Percentiles rank a stretch among this genome's conserved stretches.
Conservation (phyloP, 1,139 yeast genomes). For the Suhomyces maxii region DNA sequence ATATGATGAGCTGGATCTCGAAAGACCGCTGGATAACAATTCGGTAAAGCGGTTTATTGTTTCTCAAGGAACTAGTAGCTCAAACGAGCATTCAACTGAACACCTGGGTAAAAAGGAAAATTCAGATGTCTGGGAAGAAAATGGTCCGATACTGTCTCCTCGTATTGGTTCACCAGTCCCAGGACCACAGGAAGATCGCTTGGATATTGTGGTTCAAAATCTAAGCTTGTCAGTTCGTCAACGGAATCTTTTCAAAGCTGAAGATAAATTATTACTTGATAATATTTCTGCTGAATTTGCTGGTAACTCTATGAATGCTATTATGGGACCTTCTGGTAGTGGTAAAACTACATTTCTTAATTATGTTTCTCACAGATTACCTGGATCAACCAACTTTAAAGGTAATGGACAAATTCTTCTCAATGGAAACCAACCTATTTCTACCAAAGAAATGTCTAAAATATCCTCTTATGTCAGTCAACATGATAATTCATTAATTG, state of each 20-base stretch:
- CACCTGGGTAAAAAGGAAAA: too few species aligned
- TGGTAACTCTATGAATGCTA: constrained; percentile 69
- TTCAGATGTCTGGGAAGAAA: not conserved
- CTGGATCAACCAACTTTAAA: constrained; percentile 38
- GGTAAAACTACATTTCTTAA: constrained; percentile 80
- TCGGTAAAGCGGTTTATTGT: too few species aligned
- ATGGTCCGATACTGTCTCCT: not conserved
- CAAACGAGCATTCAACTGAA: too few species aligned
- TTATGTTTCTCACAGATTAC: constrained; percentile 61
- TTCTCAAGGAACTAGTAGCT: too few species aligned
- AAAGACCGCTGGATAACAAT: too few species aligned
- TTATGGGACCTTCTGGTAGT: constrained; percentile 88
- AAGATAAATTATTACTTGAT: constrained; percentile 36
- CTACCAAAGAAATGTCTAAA: constrained; percentile 40
- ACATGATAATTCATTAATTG: constrained; percentile 70
- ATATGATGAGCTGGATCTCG: too few species aligned
- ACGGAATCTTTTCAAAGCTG: constrained; percentile 1
- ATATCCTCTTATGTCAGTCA: constrained; percentile 76
- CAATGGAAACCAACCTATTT: constrained; percentile 37
- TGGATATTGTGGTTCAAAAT: constrained; percentile 8
- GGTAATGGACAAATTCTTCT: constrained; percentile 25
- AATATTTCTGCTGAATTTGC: constrained; percentile 57
- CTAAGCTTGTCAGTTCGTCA: constrained; percentile 3
- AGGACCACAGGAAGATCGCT: not conserved
- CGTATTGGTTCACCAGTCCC: not conserved